Evolutionary conservation across 2,329 filamentous ascomycete species (phyloP), one percentile per base, ranked within the genome.

Genomic region (Amesomyces nigricolor): DNA sequence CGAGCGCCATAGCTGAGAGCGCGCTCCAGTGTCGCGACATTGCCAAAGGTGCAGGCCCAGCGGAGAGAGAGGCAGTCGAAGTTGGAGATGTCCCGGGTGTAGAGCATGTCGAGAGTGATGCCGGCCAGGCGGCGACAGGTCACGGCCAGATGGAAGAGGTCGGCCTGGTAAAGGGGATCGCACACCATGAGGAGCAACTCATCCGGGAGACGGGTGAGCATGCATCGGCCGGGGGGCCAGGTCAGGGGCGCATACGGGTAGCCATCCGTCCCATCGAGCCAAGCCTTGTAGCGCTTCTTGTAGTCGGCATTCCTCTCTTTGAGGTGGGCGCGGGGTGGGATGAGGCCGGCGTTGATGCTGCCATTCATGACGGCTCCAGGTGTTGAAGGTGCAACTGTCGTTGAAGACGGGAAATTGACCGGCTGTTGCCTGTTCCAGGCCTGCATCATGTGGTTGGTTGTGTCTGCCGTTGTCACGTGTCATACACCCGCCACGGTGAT

Each of bases 11-110:
- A 51, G 10, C 39, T n/a, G 19, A 61, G 40, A 9, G 55, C 17
- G 1, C 57, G 50, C 14, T 61, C 48, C 10, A 61, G 32, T 1
- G 58, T 60, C n/a, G 45, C 3, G 35, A 51, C 38, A 11, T 53
- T n/a, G 38, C 57, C 58, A 16, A 57, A 53, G 11, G 57, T 57
- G 55, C 57, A 61, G 9, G 55, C 55, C 55, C 55, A 61, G 2
- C 59, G 59, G 2, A 61, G 51, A 1, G 55, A 46, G 22, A 61
- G 55, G 32, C 50, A 61, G 51, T 60, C 59, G 30, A 61, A 61
- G 4, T 47, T n/a, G 16, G 44, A 26, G 39, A 61, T 17, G 55
- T 61, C 59, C 9, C 51, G 55, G 1, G 9, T 35, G 51, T 61
- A 60, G 0, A 61, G 39, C 40, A 55, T 5, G 7, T 47, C 30